Evolutionary conservation across 768 basidiomycete species (phyloP), one percentile per base, ranked within the genome.

Genomic region (Lactifluus echinatus): DNA sequence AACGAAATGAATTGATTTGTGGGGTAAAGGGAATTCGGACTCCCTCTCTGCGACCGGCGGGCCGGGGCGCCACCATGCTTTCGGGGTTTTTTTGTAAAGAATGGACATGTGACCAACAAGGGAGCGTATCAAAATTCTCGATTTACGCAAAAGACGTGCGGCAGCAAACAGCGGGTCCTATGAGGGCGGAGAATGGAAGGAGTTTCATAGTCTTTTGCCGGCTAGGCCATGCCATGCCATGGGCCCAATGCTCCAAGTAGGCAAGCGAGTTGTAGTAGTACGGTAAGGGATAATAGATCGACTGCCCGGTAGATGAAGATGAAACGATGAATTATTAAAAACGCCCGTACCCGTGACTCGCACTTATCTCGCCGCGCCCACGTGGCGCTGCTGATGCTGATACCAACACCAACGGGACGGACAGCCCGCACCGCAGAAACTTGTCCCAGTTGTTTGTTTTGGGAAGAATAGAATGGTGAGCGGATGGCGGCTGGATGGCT

Each of bases 41-140:
- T n/a, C n/a, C 31, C 31, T 31, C 31, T 31, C 31, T 4, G 31
- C 31, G 7, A 45, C 31, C 15, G 15, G 34, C 31, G 48, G 48
- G 15, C n/a, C 15, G 39, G 39, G 19, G 44, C 56, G 56, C 56
- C 56, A 57, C 56, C 50, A 57, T 37, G 56, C 56, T 47, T 53
- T 53, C 56, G 56, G 56, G 56, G 50, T 21, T 40, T 40, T 11
- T 21, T 40, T n/a, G 11, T 10, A 11, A 15, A 12, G 21, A 42
- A 42, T 40, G 39, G 19, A 56, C 55, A 56, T 56, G 48, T 44
- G 50, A 53, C n/a, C 15, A 44, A 36, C 33, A 17, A 46, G 14
- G 4, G 15, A 10, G 31, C 31, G 31, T n/a, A 37, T 51, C 56
- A 57, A 26, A 42, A 23, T 39, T 55, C 44, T 47, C 45, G 45